These are phyloP conservation scores for Xylaria telfairii DNA, from an alignment of 495 filamentous ascomycete species.

Conservation along the genomic window DNA sequence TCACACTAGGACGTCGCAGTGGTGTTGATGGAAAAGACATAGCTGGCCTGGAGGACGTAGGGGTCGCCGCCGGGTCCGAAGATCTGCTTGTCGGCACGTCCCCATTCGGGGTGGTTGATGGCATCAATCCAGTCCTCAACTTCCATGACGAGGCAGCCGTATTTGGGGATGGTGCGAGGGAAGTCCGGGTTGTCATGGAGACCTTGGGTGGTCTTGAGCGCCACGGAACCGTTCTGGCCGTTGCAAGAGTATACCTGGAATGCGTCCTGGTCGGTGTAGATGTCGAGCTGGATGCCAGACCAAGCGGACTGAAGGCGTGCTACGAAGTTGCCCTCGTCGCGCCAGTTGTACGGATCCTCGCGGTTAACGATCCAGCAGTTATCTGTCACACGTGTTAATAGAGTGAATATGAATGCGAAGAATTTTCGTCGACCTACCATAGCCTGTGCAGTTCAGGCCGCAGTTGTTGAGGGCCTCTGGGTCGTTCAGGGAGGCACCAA, in stretches of 20 bases:
- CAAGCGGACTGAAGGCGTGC: slow-evolving; percentile 66
- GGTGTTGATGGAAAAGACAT: slow-evolving; percentile 60
- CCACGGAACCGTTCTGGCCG: slow-evolving; percentile 69
- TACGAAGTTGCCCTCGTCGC: slow-evolving; percentile 57
- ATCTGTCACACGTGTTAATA: slow-evolving; percentile 40
- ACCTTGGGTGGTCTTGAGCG: slow-evolving; percentile 71
- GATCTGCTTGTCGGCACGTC: slow-evolving; percentile 65
- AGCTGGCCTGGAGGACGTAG: slow-evolving; percentile 69
- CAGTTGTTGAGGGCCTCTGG: slow-evolving; percentile 65
- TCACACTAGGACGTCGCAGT: slow-evolving; percentile 37
- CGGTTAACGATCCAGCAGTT: slow-evolving; percentile 59
- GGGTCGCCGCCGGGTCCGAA: slow-evolving; percentile 67
- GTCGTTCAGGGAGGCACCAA: slow-evolving; percentile 69
- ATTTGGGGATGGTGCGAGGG: slow-evolving; percentile 62
- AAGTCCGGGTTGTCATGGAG: slow-evolving; percentile 43
- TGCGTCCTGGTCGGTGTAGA: slow-evolving; percentile 76
- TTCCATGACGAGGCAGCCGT: slow-evolving; percentile 75
- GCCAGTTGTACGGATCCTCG: slow-evolving; percentile 61
- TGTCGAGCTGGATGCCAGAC: slow-evolving; percentile 75
- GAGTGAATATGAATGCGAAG: not conserved
- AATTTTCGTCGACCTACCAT: slow-evolving; percentile 56
- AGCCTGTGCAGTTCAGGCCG: slow-evolving; percentile 76
- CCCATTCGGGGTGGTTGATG: slow-evolving; percentile 83
- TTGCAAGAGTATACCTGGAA: slow-evolving; percentile 81
- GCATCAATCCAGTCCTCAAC: slow-evolving; percentile 79